Conservation (phyloP, 306 rosid genomes). For the Abrus pulchellus region DNA sequence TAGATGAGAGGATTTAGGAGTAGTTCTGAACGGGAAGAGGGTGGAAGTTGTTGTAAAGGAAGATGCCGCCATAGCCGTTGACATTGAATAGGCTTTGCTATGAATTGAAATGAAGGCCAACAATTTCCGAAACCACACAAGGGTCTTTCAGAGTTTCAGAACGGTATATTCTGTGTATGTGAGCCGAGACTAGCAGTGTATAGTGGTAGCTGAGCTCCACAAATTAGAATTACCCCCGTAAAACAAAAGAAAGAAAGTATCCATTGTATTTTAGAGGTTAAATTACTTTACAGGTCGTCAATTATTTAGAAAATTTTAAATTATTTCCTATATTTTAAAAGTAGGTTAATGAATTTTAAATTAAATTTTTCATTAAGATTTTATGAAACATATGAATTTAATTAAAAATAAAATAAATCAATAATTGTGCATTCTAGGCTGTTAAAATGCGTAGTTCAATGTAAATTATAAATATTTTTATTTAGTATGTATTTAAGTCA, state of each 20-base stretch:
- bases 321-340: too few relatives aligned
- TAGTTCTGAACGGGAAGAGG: constrained; percentile 25
- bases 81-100: constrained; percentile 25
- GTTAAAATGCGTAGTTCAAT: background rate
- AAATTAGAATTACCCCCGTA: background rate
- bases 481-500: background rate
- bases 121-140: constrained; percentile 1
- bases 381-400: too few relatives aligned
- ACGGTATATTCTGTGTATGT: background rate
- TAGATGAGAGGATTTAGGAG: constrained; percentile 35
- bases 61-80: constrained; percentile 58
- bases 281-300: too few relatives aligned
- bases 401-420: background rate
- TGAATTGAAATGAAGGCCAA: background rate
- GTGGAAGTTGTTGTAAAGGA: constrained; percentile 51
- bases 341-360: too few relatives aligned
- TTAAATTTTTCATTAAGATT: too few relatives aligned
- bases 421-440: background rate
- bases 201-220: background rate
- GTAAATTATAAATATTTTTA: background rate
- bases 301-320: too few relatives aligned
- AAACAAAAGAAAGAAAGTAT: background rate
- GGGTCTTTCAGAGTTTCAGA: constrained; percentile 8
- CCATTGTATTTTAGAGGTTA: background rate
- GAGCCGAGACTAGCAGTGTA: background rate